Conservation (phyloP, 148 eudicot genomes). For the Vaccinium vitisidaea region DNA sequence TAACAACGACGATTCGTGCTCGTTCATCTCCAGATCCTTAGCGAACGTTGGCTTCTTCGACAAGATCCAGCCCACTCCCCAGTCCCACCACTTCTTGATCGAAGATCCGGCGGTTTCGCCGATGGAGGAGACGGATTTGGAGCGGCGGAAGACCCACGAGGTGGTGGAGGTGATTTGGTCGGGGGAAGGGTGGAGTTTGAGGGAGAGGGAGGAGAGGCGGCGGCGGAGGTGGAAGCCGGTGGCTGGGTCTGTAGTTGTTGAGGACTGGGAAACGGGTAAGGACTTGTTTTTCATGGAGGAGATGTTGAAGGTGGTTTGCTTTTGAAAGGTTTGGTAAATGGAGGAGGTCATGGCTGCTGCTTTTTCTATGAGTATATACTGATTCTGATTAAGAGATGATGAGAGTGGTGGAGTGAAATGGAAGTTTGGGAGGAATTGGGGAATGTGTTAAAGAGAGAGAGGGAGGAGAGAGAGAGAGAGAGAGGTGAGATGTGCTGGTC, state of each 20-base stretch:
- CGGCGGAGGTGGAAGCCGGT: constrained; percentile 32
- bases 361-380: too few species aligned
- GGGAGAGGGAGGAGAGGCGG: constrained; percentile 56
- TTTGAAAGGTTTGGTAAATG: constrained; percentile 37
- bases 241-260: not conserved
- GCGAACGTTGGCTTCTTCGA: constrained; percentile 66
- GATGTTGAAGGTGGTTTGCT: constrained; percentile 1
- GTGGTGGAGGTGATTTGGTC: constrained; percentile 21
- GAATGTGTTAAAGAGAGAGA: not conserved
- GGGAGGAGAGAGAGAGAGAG: not conserved
- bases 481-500: constrained; percentile 14
- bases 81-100: constrained; percentile 69
- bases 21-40: constrained; percentile 79
- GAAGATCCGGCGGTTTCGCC: constrained; percentile 48
- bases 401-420: too few species aligned
- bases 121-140: constrained; percentile 59
- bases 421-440: not conserved
- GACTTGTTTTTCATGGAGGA: constrained; percentile 15
- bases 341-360: constrained; percentile 31
- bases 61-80: constrained; percentile 67
- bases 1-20: constrained; percentile 53
- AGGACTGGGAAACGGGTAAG: constrained; percentile 45
- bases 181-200: constrained; percentile 40
- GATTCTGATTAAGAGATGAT: too few species aligned
- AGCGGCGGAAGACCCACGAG: constrained; percentile 42